Evolutionary conservation across 202 grass and related monocot species (phyloP), one percentile per base, ranked within the genome.

Genomic region (Saccharum hybrid): DNA sequence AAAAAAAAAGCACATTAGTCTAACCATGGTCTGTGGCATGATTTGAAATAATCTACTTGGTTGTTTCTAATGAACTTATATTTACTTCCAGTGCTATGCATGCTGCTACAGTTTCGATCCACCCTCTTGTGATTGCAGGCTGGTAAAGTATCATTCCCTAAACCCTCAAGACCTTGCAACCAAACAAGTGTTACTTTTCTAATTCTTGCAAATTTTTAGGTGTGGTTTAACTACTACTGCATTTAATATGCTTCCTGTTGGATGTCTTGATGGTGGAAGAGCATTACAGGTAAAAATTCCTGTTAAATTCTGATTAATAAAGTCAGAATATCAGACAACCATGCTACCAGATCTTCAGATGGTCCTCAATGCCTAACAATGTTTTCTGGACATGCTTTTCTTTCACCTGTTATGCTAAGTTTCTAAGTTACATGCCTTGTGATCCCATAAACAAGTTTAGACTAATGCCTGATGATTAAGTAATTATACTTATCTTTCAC

Each of bases 201-300:
- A 79, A 82, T 45, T 81, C 21, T 45, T 88, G 37, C 52, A 63
- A 73, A 82, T 78, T 80, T 79, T 63, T 70, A 99, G 96, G 96
- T 99, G 96, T 85, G 96, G 96, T 70, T 94, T 99, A 83, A 99
- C 96, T 30, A 99, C 96, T 59, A 86, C 86, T 80, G 96, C 96
- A 76, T 99, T 99, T 68, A 99, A 99, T 90, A 96, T 99, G 96
- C 96, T 99, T 86, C 96, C 96, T 63, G 86, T 96, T 84, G 96
- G 96, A 78, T 94, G 91, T 28, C 96, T 99, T 92, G 96, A 99
- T 78, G 96, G 96, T 80, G 96, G 96, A 85, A 96, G 96, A 87
- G 91, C 91, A 75, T 82, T 99, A 66, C 93, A 99, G 93, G 96
- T 99, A 88, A 78, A 66, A 54, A 10, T 65, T 57, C 2, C 4